Evolutionary conservation across 2,329 filamentous ascomycete species (phyloP).

Genomic region (Trichoderma sp.): DNA sequence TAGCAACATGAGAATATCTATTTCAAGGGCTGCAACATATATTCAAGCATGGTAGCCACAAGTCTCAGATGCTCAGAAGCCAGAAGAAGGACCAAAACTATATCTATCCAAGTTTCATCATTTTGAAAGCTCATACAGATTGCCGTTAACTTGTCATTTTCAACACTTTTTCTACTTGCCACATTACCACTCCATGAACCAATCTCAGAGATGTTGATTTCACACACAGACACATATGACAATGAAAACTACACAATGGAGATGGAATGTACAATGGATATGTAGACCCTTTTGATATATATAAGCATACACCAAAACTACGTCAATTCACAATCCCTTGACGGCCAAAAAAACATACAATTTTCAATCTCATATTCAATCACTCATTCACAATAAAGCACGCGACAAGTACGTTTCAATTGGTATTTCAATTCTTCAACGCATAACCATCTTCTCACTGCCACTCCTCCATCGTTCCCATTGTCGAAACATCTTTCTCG

Average conservation of each 20-base stretch:
- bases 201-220: too few relatives aligned
- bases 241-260: too few relatives aligned
- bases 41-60: background rate
- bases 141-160: too few relatives aligned
- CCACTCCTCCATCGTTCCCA: background rate
- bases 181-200: too few relatives aligned
- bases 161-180: too few relatives aligned
- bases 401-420: background rate
- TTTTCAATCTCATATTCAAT: background rate
- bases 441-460: background rate
- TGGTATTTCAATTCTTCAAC: constrained; percentile 16
- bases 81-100: background rate
- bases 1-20: background rate
- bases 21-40: background rate
- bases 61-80: background rate
- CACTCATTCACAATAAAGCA: background rate
- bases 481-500: background rate
- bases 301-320: too few relatives aligned
- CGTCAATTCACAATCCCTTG: background rate
- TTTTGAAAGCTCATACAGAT: background rate
- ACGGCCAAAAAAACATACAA: background rate
- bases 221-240: too few relatives aligned
- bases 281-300: too few relatives aligned
- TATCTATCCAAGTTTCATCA: background rate
- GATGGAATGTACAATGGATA: too few relatives aligned